phyloP scores from a whole-genome alignment of 2,329 filamentous ascomycete genomes.

The Pseudogymnoascus pannorum region DNA sequence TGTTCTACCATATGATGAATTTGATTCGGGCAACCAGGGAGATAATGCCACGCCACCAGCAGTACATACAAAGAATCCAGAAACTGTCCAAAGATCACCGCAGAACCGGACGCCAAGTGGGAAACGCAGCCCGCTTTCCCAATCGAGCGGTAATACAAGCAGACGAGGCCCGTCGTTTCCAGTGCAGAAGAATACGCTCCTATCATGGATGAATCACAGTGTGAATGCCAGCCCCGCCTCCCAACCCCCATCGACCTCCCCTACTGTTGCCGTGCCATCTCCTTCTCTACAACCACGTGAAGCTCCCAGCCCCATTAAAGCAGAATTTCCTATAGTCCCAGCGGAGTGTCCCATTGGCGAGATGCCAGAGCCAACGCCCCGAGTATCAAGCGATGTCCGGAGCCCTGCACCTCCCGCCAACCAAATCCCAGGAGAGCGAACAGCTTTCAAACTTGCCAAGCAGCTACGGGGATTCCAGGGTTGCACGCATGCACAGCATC shows the following conservation, averaged over 20 bases:
- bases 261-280: not conserved
- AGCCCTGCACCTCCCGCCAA: not conserved
- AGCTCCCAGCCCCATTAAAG: not conserved
- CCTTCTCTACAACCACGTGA: not conserved
- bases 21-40: not conserved
- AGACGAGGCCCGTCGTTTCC: not conserved
- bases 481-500: not conserved
- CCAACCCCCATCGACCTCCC: not conserved
- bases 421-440: not conserved
- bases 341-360: not conserved
- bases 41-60: not conserved
- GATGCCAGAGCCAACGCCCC: not conserved
- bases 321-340: not conserved
- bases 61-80: not conserved
- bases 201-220: not conserved
- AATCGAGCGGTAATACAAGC: not conserved
- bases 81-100: not conserved
- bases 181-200: not conserved
- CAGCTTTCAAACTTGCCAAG: not conserved
- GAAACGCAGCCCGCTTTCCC: not conserved
- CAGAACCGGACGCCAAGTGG: not conserved
- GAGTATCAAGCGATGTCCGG: not conserved
- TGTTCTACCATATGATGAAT: not conserved
- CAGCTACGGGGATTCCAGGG: conserved; percentile 6
- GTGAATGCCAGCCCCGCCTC: not conserved